Percentiles rank a stretch among this genome's conserved stretches.
Conservation (phyloP, 768 basidiomycete species). For the Russula virescens region DNA sequence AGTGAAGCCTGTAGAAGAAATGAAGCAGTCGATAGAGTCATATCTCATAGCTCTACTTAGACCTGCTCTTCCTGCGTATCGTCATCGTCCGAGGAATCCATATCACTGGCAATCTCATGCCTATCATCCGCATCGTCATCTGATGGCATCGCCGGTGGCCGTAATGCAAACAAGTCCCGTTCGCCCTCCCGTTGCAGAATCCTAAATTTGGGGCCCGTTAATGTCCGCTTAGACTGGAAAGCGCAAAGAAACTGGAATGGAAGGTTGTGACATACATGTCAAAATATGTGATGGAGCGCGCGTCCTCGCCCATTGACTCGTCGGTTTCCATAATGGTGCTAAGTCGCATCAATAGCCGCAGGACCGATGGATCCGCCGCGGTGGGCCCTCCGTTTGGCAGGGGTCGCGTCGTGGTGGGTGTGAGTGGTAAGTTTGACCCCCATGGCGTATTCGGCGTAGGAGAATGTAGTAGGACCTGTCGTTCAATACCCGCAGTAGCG, state of each 20-base stretch:
- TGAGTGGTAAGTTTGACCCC: conserved; percentile 38
- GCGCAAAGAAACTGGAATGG: neutral
- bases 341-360: conserved; percentile 32
- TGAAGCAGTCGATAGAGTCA: neutral
- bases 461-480: conserved; percentile 61
- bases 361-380: conserved; percentile 35
- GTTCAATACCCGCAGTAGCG: conserved; percentile 70
- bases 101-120: conserved; percentile 8
- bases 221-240: neutral
- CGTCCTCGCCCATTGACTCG: conserved; percentile 38
- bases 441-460: conserved; percentile 51
- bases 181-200: conserved; percentile 54
- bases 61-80: neutral
- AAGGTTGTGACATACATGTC: conserved; percentile 51
- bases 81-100: conserved; percentile 2
- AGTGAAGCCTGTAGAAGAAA: neutral
- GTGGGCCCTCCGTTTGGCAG: conserved; percentile 33
- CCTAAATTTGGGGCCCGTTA: conserved; percentile 33
- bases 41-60: neutral
- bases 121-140: conserved; percentile 31
- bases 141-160: conserved; percentile 35
- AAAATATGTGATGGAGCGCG: conserved; percentile 55
- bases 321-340: conserved; percentile 27
- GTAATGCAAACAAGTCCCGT: conserved; percentile 47
- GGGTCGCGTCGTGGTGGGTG: conserved; percentile 44